Conservation (phyloP, 73 alveolate genomes). For the Paramecium octaurelia region DNA sequence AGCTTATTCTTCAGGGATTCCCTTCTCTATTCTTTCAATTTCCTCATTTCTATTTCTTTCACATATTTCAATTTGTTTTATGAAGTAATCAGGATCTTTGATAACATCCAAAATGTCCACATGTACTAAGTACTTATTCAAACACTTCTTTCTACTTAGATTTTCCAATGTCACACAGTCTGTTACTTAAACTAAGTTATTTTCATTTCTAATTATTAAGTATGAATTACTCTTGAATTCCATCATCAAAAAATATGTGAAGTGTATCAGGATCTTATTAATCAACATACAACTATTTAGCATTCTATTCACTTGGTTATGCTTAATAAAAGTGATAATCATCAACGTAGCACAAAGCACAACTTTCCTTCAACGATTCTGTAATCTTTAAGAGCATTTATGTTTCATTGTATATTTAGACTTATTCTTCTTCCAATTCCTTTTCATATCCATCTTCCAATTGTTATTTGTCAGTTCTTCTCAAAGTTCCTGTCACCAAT, state of each 20-base stretch:
- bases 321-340: constrained; percentile 63
- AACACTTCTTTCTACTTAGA: constrained; percentile 73
- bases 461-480: constrained; percentile 75
- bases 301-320: constrained; percentile 32
- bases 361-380: constrained; percentile 76
- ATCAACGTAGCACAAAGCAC: constrained; percentile 87
- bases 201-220: constrained; percentile 53
- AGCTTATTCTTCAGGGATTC: constrained; percentile 72
- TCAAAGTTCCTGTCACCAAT: constrained; percentile 78
- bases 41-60: constrained; percentile 89
- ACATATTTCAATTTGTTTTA: constrained; percentile 81
- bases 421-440: constrained; percentile 79
- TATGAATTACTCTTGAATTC: constrained; percentile 68
- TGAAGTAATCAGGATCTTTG: constrained; percentile 92
- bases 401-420: constrained; percentile 77
- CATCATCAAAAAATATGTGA: constrained; percentile 97
- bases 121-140: constrained; percentile 86
- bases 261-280: constrained; percentile 84
- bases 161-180: constrained; percentile 85
- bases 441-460: constrained; percentile 77
- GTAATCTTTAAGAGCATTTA: constrained; percentile 71
- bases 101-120: constrained; percentile 93
- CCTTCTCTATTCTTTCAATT: constrained; percentile 75
- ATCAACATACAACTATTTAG: constrained; percentile 88
- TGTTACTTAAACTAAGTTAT: constrained; percentile 83